Conservation (phyloP, 2,329 filamentous ascomycete genomes). For the Cadophora sp. region DNA sequence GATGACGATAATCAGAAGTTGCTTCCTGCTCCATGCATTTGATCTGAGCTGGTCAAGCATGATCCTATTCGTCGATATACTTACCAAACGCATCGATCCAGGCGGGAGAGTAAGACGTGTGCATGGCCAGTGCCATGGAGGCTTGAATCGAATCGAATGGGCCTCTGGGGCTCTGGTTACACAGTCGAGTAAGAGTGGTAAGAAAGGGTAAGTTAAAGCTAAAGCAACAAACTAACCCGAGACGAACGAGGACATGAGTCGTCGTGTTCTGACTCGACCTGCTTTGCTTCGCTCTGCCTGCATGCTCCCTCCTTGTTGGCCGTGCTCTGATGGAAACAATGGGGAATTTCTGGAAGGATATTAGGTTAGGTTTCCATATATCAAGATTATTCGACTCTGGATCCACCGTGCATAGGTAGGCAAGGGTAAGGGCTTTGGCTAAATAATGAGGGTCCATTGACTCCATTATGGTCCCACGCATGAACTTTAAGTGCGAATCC, state of each 20-base stretch:
- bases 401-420: slow-evolving; percentile 12
- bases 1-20: slow-evolving; percentile 12
- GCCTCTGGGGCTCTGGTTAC: not conserved
- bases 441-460: slow-evolving; percentile 4
- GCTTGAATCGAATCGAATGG: slow-evolving; percentile 3
- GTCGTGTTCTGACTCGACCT: slow-evolving; percentile 21
- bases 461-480: slow-evolving; percentile 8
- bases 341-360: slow-evolving; percentile 20
- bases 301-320: slow-evolving; percentile 5
- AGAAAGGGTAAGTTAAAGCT: not conserved
- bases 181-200: not conserved
- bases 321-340: slow-evolving; percentile 16
- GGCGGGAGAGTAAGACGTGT: slow-evolving; percentile 16
- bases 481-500: not conserved
- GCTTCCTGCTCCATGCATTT: not conserved
- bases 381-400: not conserved
- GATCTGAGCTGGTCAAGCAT: slow-evolving; percentile 3
- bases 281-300: slow-evolving; percentile 11
- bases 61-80: slow-evolving; percentile 14
- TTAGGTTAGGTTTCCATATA: slow-evolving; percentile 10
- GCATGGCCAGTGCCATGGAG: slow-evolving; percentile 5
- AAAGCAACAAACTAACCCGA: not conserved
- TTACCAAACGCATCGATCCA: slow-evolving; percentile 13
- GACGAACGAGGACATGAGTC: slow-evolving; percentile 7
- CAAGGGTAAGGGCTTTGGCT: not conserved